Base-by-base conservation (phyloP, 2,329 filamentous ascomycete species). In the Cytospora piceicola region DNA sequence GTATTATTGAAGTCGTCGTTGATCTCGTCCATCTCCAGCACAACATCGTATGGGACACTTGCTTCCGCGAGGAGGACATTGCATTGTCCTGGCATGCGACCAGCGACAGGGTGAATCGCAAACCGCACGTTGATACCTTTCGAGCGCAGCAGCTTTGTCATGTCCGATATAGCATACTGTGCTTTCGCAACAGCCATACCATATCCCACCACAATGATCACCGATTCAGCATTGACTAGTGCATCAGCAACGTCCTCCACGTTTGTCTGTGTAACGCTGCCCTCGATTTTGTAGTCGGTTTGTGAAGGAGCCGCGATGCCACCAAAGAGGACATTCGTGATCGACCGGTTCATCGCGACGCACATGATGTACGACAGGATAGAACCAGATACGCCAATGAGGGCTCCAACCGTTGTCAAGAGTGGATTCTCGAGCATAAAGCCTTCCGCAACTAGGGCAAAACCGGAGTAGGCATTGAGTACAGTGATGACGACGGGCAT, bases 181-280 rank as follows among this genome's bases (percentile, higher is more conserved):
- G 93, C 93, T 77, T 96, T 96, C 11, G 93, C 93, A 1, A 97
- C 93, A 0, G 93, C 93, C 93, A 97, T 97, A 61, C 93, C 93
- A 72, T 96, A 97, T 0, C 93, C 93, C 6, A 96, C 93, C 1
- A 94, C 89, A 62, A 97, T 93, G 71, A 96, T 95, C 64, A 96
- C 92, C 56, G 85, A 93, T 73, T 96, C 92, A 0, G 92, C 89
- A 68, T 90, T 90, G 20, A 88, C 80, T 3, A 96, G 82, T 0
- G 88, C 84, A 32, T 96, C 92, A 1, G 91, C 90, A 0, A 91
- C 90, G 56, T 96, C 93, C 22, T 96, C 93, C 1, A 94, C 83
- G 4, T 84, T 90, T 0, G 90, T 94, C 74, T 92, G 88, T 0
- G 89, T 93, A 17, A 96, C 87, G 64, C 89, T 83, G 3, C 93